Base-by-base conservation (phyloP, 768 basidiomycete genomes). In the Astraeus odoratus region DNA sequence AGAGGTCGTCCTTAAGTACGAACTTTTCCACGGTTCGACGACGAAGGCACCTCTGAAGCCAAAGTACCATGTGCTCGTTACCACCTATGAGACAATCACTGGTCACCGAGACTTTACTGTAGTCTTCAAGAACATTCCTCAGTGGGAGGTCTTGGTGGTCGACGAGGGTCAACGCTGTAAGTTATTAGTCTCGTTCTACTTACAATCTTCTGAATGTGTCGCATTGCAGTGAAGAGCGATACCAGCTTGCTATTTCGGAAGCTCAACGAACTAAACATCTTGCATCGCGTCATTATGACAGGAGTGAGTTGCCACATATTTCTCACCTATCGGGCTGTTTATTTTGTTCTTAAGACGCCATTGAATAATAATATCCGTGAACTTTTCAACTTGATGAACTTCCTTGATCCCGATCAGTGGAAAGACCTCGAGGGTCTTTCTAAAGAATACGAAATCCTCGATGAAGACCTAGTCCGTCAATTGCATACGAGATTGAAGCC, bases 361-460 rank as follows among this genome's bases (percentile, higher is more conserved):
- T 64, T 98, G 47, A 98, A 98, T 65, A 98, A 98, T 70, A 98
- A 97, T 58, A 85, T 99, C 19, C 77, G 90, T 38, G 96, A 99
- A 65, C 66, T 99, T 20, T 95, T 98, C 72, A 98, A 94, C 61
- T 73, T 99, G 34, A 92, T 99, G 82, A 89, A 92, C 61, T 98
- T 98, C 69, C 76, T 98, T 15, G 89, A 93, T 59, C 79, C 86
- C 5, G 52, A 65, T 10, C 71, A 85, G 50, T 90, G 89, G 89
- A 60, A 66, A 5, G 80, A 98, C 58, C 68, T 97, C 18, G 79
- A 83, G 55, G 72, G 62, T 5, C 70, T 97, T 9, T 82, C 85
- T 47, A 77, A 76, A 53, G 75, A 88, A 48, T 83, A 91, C 52
- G 80, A 79, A 50, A 81, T 79, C 10, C 75, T 98, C 19, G 82